These are phyloP conservation scores for Colletotrichum godetiae DNA, from an alignment of 2,329 filamentous ascomycete species.

Conservation along the genomic window DNA sequence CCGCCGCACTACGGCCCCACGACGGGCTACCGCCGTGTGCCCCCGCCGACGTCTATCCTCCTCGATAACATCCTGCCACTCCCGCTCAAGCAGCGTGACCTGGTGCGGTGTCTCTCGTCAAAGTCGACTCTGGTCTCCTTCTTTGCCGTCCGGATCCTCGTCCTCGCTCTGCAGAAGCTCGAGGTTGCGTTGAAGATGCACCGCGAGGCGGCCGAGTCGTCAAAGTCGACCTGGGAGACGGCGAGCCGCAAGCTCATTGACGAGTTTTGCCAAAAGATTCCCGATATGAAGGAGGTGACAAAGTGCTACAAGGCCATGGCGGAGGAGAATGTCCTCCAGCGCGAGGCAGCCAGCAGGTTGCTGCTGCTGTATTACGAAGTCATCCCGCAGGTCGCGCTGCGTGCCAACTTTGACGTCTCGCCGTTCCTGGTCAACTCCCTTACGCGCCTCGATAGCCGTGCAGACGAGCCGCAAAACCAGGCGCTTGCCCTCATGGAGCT, in stretches of 20 bases:
- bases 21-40: constrained; percentile 70
- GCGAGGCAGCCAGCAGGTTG: constrained; percentile 82
- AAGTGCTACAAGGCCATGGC: constrained; percentile 76
- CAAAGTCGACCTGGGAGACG: constrained; percentile 72
- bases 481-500: constrained; percentile 78
- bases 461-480: constrained; percentile 60
- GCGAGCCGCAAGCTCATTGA: constrained; percentile 75
- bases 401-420: constrained; percentile 90
- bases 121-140: constrained; percentile 84
- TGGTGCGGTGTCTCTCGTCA: constrained; percentile 82
- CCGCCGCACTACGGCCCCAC: constrained; percentile 78
- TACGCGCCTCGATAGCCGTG: constrained; percentile 66
- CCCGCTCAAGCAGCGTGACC: constrained; percentile 81
- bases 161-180: constrained; percentile 84
- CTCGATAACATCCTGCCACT: constrained; percentile 89
- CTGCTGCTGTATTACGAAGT: constrained; percentile 88
- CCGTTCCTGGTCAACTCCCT: constrained; percentile 78
- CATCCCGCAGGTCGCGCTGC: constrained; percentile 81
- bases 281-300: constrained; percentile 84
- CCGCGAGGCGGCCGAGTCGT: constrained; percentile 53
- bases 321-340: constrained; percentile 77
- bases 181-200: constrained; percentile 72
- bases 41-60: constrained; percentile 82
- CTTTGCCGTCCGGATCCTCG: constrained; percentile 84
- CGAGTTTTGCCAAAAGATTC: constrained; percentile 82